Base-by-base conservation (phyloP, 176 grass and related monocot species). In the Chrysopogon serrulatus region DNA sequence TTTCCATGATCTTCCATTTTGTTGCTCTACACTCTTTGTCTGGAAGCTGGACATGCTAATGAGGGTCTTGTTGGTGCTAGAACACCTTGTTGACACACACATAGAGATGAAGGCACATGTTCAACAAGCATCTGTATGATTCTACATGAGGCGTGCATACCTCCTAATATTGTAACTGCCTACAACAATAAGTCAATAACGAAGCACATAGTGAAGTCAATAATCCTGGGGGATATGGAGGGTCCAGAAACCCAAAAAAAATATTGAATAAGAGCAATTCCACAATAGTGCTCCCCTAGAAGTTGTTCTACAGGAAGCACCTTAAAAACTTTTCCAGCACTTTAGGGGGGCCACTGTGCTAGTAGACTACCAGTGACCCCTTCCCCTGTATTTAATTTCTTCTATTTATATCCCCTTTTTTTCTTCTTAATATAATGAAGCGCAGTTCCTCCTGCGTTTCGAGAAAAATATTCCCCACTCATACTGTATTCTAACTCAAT, bases 1-100 rank as follows among this genome's bases (percentile, higher is more conserved):
- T 84, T 79, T 69, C 60, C 63, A 4, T 73, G 78, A 10, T 62
- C 67, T n/a, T 60, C 79, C 53, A 73, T 80, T 85, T 65, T 80
- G 60, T 26, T 74, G 16, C 27, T 59, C 45, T 45, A 76, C 67
- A 82, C 68, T 80, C 53, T 72, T 32, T 71, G 34, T 56, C 47
- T 65, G 71, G 74, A 54, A 65, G 71, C 60, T 61, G 72, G 66
- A 74, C 33, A 78, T 26, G 83, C 76, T 48, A 84, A 76, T 19
- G 37, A 89, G 54, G 69, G 27, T 63, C 83, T 79, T 78, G 87
- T 82, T 65, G 77, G 48, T 63, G 71, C 84, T 76, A 72, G 28
- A 40, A 40, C 65, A 37, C 88, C 85, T 82, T 88, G 75, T 63
- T 72, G 40, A 70, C 13, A 74, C 74, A 26, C 31, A 85, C 39